A percentile compares a stretch with the other conserved stretches of the same genome.
Evolutionary conservation across 2,329 filamentous ascomycete genomes (phyloP).

Genomic region (Clonostachys rhizophaga): DNA sequence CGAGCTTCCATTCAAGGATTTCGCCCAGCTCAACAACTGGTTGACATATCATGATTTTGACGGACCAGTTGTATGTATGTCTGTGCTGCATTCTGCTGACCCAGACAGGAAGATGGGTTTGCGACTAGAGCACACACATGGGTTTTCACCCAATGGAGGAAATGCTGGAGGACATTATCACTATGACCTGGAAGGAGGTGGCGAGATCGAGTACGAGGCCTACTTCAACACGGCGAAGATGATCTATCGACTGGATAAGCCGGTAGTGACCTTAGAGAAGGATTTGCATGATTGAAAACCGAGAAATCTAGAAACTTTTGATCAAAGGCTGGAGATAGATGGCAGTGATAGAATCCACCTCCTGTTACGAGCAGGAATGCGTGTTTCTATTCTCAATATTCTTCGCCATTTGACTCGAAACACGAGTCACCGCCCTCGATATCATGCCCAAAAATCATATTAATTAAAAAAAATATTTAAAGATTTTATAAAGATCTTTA

Average conservation of each 20-base stretch:
- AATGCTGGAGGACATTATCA: slow-evolving; percentile 38
- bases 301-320: too few relatives aligned
- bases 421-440: too few relatives aligned
- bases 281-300: too few relatives aligned
- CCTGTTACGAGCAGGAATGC: too few relatives aligned
- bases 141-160: slow-evolving; percentile 23
- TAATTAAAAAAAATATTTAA: too few relatives aligned
- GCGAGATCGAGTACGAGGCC: slow-evolving; percentile 33
- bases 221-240: slow-evolving; percentile 36
- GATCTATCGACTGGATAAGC: slow-evolving; percentile 29
- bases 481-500: too few relatives aligned
- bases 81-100: slow-evolving; percentile 34
- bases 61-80: slow-evolving; percentile 30
- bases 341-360: too few relatives aligned
- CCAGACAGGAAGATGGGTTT: slow-evolving; percentile 24
- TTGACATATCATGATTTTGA: slow-evolving; percentile 29
- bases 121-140: slow-evolving; percentile 42
- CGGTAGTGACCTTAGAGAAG: too few relatives aligned
- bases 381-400: too few relatives aligned
- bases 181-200: slow-evolving; percentile 23
- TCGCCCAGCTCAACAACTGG: slow-evolving; percentile 25
- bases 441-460: too few relatives aligned
- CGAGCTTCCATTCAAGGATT: slow-evolving; percentile 15
- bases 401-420: too few relatives aligned
- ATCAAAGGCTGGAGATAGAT: too few relatives aligned